Base-by-base conservation (phyloP, 352 stramenopile genomes). In the Phytophthora crassamura region DNA sequence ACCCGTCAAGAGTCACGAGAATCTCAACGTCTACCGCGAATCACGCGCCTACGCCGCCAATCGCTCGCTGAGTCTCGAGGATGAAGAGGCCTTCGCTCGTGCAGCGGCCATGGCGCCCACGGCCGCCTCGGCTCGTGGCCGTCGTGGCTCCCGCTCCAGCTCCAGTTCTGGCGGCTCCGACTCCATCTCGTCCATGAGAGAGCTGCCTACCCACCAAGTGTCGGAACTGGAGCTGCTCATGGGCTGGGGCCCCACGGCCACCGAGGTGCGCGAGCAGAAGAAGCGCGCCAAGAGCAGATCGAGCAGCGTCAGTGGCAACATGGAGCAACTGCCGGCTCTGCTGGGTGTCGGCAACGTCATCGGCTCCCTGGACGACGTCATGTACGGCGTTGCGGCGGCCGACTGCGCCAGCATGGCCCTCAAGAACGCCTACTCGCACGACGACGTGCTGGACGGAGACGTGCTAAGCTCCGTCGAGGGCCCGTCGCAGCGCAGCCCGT, bases 401-500 rank as follows among this genome's bases (percentile, higher is more conserved):
- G 82, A 84, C 52, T 79, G 74, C 51, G 78, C 79, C 16, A 76
- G 76, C 47, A 82, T 90, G 74, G 70, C 74, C n/a, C 69, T 89
- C 36, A 82, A 86, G 61, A 74, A 76, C 38, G 74, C 69, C 4
- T 74, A 77, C 33, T 67, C 64, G 4, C 67, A 80, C 25, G 61
- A 78, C 20, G 76, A 88, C 54, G 63, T 85, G n/a, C 53, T 86
- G 47, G 81, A 90, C 57, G 75, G 67, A 18, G 78, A 84, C 39
- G 72, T 93, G 41, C 64, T 93, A 43, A 71, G 65, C 60, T 72
- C 80, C 35, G 83, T 91, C 41, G 65, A 85, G 66, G 78, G 72
- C 0, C 84, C 84, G 4, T 83, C 70, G 20, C 56, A 78, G 12
- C 69, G 70, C 28, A 86, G 87, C 25, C 84, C 84, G 45, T 93